Conservation (phyloP, 116 monocot species). For the Cymodocea nodosa region DNA sequence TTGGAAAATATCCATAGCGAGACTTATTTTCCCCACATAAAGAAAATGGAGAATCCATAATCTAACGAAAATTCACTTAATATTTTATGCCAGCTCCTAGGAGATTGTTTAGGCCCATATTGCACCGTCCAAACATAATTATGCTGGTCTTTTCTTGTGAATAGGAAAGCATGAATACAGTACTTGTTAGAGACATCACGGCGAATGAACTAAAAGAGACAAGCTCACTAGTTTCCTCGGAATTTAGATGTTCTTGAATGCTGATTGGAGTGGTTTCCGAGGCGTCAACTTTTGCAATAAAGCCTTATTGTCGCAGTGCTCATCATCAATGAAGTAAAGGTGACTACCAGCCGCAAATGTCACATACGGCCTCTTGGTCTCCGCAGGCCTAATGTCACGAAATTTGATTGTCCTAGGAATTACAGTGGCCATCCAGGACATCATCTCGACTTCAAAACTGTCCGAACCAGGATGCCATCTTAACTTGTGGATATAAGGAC, state of each 20-base stretch:
- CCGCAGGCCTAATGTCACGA: constrained; percentile 47
- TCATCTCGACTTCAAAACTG: constrained; percentile 66
- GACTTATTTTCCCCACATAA: too few species aligned
- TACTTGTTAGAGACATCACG: too few species aligned
- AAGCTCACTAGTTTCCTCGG: neutral
- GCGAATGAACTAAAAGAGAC: too few species aligned
- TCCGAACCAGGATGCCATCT: constrained; percentile 85
- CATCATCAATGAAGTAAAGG: constrained; percentile 73
- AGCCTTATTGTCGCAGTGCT: constrained; percentile 67
- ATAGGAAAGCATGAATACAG: too few species aligned
- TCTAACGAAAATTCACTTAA: too few species aligned
- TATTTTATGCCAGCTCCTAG: too few species aligned
- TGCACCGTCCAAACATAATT: too few species aligned
- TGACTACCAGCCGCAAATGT: constrained; percentile 54
- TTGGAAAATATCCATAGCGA: too few species aligned
- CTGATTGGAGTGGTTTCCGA: constrained; percentile 44
- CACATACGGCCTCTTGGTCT: constrained; percentile 84
- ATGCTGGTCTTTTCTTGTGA: too few species aligned
- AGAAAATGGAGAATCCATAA: too few species aligned
- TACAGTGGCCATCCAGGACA: constrained; percentile 80
- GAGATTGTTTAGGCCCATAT: too few species aligned
- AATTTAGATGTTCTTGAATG: constrained; percentile 68
- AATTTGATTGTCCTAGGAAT: constrained; percentile 55
- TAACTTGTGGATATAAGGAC: constrained; percentile 93
- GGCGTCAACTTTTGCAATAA: constrained; percentile 71